A percentile compares a stretch with the other conserved stretches of the same genome.
phyloP scores from a whole-genome alignment of 768 basidiomycete genomes.

The Podaxis sp. region DNA sequence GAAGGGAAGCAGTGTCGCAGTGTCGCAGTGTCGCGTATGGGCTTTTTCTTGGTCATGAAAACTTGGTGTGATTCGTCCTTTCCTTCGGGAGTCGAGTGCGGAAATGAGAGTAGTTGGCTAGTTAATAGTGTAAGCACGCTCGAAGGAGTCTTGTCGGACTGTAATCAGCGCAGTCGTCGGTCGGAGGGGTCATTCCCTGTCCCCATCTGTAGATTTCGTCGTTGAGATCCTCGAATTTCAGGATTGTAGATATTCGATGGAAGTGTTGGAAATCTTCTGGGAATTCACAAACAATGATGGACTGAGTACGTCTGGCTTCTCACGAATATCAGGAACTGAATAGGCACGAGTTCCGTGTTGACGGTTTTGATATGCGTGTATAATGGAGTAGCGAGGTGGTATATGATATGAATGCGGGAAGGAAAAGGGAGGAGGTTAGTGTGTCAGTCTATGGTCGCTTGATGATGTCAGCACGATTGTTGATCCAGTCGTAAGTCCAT shows the following conservation, averaged over 20 bases:
- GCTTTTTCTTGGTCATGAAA: slow-evolving; percentile 20
- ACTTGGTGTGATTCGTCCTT: slow-evolving; percentile 14
- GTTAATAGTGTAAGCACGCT: slow-evolving; percentile 60
- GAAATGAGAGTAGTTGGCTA: slow-evolving; percentile 72
- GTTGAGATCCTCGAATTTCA: slow-evolving; percentile 50
- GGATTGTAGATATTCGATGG: slow-evolving; percentile 54
- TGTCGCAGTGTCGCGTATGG: too few relatives aligned
- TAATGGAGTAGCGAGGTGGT: too few relatives aligned
- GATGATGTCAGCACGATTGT: too few relatives aligned
- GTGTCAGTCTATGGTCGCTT: too few relatives aligned
- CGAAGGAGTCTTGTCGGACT: slow-evolving; percentile 58
- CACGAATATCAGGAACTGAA: too few relatives aligned
- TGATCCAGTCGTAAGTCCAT: too few relatives aligned
- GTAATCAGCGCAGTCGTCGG: slow-evolving; percentile 18
- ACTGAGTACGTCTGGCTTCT: too few relatives aligned
- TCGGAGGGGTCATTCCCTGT: neutral
- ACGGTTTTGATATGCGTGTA: too few relatives aligned
- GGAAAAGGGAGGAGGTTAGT: too few relatives aligned
- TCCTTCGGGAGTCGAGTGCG: slow-evolving; percentile 25
- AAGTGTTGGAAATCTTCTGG: slow-evolving; percentile 17
- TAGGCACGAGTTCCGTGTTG: too few relatives aligned
- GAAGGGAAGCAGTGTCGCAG: too few relatives aligned
- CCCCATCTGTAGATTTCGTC: slow-evolving; percentile 22
- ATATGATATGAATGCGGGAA: too few relatives aligned
- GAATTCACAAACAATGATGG: neutral